Evolutionary conservation across 129 eudicot genomes (phyloP), one percentile per base, ranked within the genome.

Genomic region (Scalesia atractyloides): DNA sequence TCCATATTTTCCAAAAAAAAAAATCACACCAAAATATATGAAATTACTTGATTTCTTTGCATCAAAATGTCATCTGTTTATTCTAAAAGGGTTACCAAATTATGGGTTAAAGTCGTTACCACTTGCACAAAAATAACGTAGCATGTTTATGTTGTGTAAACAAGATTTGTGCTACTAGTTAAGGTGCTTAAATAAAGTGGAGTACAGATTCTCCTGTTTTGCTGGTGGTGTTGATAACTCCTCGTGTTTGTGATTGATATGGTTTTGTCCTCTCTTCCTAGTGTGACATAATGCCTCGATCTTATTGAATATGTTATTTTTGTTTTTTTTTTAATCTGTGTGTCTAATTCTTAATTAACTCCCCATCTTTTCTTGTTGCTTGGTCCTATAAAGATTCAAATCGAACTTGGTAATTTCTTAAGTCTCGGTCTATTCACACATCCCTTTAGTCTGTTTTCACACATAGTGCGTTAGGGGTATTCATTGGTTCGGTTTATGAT

Each of bases 231-330:
- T 65, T 53, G 15, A 22, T n/a, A 69, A 59, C 44, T 77, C 53
- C 70, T 77, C 70, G 81, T 59, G 54, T 77, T 69, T 60, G 76
- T 61, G 47, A 70, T 49, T 77, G 47, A 49, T 76, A 9, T 34
- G 11, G 70, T 57, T 69, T 49, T 60, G 34, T 61, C 79, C 16
- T 76, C 9, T n/a, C 62, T 68, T 68, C 44, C 18, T 47, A 48
- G 34, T n/a, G 41, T 69, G 52, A 68, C 69, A 76, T 59, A 69
- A 46, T 68, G 62, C 75, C 53, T 76, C 60, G 68, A 18, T 66
- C 53, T 44, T 19, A 76, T 68, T 66, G 4, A 54, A 14, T 52
- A 9, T 20, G 43, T 18, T n/a, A n/a, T n/a, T 37, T 5, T 70
- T 56, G 11, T 18, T 17, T 53, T 50, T 8, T 49, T 13, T 49